Percentiles rank a stretch among this genome's conserved stretches.
phyloP scores from a whole-genome alignment of 169 alveolate species.

The Plasmodium yoelii region DNA sequence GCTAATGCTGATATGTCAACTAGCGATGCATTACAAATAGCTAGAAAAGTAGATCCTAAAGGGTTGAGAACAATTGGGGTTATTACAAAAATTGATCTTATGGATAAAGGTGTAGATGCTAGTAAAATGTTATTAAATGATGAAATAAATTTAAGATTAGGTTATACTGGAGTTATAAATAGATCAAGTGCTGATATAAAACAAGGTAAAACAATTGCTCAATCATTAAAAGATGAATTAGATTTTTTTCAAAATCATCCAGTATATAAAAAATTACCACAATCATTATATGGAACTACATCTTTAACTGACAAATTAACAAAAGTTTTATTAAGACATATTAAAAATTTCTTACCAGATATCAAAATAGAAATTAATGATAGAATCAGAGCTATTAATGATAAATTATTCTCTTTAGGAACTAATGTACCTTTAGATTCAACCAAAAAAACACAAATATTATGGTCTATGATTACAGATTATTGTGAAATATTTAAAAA shows the following conservation, averaged over 20 bases:
- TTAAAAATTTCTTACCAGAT: slow-evolving; percentile 96
- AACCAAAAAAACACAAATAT: slow-evolving; percentile 93
- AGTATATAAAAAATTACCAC: slow-evolving; percentile 93
- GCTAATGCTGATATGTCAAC: slow-evolving; percentile 98
- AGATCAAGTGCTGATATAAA: slow-evolving; percentile 94
- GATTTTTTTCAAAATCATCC: slow-evolving; percentile 94
- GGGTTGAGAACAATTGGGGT: slow-evolving; percentile 98
- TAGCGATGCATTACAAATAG: slow-evolving; percentile 97
- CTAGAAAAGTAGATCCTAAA: slow-evolving; percentile 96
- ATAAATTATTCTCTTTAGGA: slow-evolving; percentile 92
- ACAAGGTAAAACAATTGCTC: slow-evolving; percentile 91
- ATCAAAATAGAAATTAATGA: slow-evolving; percentile 91
- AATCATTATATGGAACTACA: slow-evolving; percentile 95
- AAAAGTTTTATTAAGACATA: slow-evolving; percentile 95
- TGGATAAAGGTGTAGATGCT: slow-evolving; percentile 99
- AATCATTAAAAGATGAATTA: slow-evolving; percentile 94
- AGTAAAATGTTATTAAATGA: slow-evolving; percentile 95
- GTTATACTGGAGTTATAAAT: slow-evolving; percentile 97
- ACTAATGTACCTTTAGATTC: slow-evolving; percentile 93
- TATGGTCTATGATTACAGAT: slow-evolving; percentile 98
- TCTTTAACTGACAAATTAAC: slow-evolving; percentile 95
- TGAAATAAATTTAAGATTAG: slow-evolving; percentile 96
- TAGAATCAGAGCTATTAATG: slow-evolving; percentile 84
- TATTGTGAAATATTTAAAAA: slow-evolving; percentile 96
- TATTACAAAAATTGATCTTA: slow-evolving; percentile 96